Evolutionary conservation across 2,329 filamentous ascomycete species (phyloP).

Genomic region (Calonectria montana): DNA sequence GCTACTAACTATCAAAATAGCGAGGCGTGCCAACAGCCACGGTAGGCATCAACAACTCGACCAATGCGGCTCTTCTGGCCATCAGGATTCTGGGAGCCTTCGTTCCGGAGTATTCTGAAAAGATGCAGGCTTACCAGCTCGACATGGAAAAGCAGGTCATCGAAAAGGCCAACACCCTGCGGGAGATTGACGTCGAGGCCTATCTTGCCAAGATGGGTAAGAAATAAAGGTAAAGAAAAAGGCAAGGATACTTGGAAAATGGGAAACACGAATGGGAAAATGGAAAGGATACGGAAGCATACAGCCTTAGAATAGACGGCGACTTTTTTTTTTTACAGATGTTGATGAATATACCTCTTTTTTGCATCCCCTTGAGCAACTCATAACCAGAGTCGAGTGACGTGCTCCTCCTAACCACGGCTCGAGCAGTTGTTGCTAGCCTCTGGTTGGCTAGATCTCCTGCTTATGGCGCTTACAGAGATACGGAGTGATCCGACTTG

Average conservation of each 20-base stretch:
- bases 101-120: slow-evolving; percentile 65
- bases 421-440: too few species aligned
- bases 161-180: slow-evolving; percentile 9
- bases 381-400: neutral
- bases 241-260: neutral
- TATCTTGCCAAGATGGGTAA: slow-evolving; percentile 19
- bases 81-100: slow-evolving; percentile 73
- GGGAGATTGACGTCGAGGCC: slow-evolving; percentile 5
- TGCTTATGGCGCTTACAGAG: too few species aligned
- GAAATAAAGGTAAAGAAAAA: neutral
- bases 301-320: slow-evolving; percentile 2
- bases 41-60: slow-evolving; percentile 83
- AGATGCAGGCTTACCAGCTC: slow-evolving; percentile 52
- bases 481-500: neutral
- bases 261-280: neutral
- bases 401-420: too few species aligned
- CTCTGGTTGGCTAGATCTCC: too few species aligned
- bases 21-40: slow-evolving; percentile 79
- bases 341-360: slow-evolving; percentile 1
- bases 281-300: slow-evolving; percentile 4
- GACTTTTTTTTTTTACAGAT: neutral
- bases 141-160: slow-evolving; percentile 17
- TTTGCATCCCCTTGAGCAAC: neutral
- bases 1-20: slow-evolving; percentile 35
- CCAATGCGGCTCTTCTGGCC: slow-evolving; percentile 80